phyloP scores from a whole-genome alignment of 2,329 filamentous ascomycete genomes.

The Tolypocladium amazonense region DNA sequence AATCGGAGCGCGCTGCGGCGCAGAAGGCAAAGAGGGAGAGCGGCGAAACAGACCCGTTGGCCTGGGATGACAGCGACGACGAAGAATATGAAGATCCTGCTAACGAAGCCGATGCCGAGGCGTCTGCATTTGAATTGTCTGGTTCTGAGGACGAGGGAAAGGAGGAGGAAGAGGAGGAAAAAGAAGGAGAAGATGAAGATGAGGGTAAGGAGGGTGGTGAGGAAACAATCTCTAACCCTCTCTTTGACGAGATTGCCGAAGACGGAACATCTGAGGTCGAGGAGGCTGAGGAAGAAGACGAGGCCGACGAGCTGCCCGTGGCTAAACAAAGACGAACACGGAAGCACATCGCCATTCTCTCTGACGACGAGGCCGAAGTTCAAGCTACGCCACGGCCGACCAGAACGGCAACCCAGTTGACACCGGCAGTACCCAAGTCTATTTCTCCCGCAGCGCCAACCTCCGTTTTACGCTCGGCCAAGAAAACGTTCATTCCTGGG shows the following conservation, averaged over 20 bases:
- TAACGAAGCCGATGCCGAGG: constrained; percentile 26
- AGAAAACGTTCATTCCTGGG: constrained; percentile 60
- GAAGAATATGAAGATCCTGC: constrained; percentile 35
- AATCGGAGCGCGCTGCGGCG: constrained; percentile 62
- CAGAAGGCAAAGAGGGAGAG: constrained; percentile 49
- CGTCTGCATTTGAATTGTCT: constrained; percentile 29
- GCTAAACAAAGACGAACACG: constrained; percentile 34
- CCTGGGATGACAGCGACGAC: constrained; percentile 46
- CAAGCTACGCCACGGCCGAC: constrained; percentile 36
- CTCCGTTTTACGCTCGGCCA: constrained; percentile 57
- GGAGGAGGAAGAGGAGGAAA: constrained; percentile 21
- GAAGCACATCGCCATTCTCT: constrained; percentile 42
- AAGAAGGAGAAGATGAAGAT: constrained; percentile 26
- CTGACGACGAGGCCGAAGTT: constrained; percentile 46
- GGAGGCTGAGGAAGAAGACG: constrained; percentile 23
- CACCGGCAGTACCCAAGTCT: constrained; percentile 29
- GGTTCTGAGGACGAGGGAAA: constrained; percentile 31
- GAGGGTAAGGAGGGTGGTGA: constrained; percentile 23
- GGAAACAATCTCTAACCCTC: constrained; percentile 17
- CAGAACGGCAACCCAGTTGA: constrained; percentile 28
- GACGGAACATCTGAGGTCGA: constrained; percentile 16
- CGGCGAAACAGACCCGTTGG: constrained; percentile 38
- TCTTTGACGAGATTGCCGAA: constrained; percentile 30
- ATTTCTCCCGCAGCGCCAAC: constrained; percentile 45
- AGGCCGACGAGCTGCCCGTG: constrained; percentile 27